phyloP scores from a whole-genome alignment of 805 yeast species.

The Yamadazyma nakazawae region DNA sequence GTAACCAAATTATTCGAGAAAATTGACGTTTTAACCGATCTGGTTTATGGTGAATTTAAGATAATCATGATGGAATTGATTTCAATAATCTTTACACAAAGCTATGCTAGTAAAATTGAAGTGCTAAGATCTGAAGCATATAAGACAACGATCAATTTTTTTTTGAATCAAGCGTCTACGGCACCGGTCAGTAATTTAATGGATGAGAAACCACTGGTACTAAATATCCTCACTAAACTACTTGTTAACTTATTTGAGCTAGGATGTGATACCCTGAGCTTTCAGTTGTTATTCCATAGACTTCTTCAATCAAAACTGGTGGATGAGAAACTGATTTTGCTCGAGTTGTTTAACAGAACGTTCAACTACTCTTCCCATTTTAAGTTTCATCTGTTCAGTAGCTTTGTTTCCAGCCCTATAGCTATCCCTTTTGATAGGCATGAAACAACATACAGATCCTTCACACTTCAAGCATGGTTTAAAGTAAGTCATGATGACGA shows the following conservation, averaged over 20 bases:
- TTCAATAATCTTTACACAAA: conserved; percentile 17
- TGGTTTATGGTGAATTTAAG: conserved; percentile 27
- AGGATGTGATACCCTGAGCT: conserved; percentile 27
- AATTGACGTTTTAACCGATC: conserved; percentile 21
- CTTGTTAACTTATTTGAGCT: conserved; percentile 27
- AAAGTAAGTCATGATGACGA: conserved; percentile 22
- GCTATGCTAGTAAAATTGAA: conserved; percentile 24
- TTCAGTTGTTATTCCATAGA: conserved; percentile 18
- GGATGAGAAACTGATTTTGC: conserved; percentile 14
- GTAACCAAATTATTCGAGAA: conserved; percentile 11
- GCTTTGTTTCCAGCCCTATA: conserved; percentile 14
- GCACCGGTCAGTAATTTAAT: not conserved
- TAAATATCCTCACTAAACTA: conserved; percentile 22
- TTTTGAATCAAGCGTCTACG: conserved; percentile 10
- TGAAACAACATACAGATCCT: conserved; percentile 9
- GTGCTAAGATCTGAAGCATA: conserved; percentile 18
- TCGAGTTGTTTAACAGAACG: conserved; percentile 22
- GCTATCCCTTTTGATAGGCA: conserved; percentile 21
- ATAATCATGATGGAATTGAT: conserved; percentile 26
- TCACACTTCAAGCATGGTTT: conserved; percentile 42
- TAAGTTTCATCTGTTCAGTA: conserved; percentile 26
- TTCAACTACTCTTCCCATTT: conserved; percentile 25
- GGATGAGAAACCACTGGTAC: conserved; percentile 10
- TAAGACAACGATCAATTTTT: conserved; percentile 19
- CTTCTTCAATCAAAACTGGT: conserved; percentile 1